These are phyloP conservation scores for Globisporangium nunn DNA, from an alignment of 352 stramenopile species.

Conservation along the genomic window DNA sequence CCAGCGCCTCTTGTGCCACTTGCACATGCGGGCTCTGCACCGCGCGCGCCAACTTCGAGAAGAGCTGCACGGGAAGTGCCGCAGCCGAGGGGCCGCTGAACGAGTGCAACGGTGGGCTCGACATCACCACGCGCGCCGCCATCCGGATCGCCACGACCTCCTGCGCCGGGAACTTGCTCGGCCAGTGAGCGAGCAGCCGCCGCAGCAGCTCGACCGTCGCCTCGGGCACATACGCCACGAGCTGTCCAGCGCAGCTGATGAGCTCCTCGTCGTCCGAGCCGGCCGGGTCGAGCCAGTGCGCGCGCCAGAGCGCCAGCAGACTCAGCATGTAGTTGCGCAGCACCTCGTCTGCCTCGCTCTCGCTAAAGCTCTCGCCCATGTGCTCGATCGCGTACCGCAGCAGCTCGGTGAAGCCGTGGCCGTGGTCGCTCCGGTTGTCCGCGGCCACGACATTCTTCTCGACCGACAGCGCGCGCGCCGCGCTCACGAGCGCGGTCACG, in stretches of 20 bases:
- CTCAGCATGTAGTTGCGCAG: conserved; percentile 65
- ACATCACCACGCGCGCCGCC: conserved; percentile 81
- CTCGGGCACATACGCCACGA: conserved; percentile 76
- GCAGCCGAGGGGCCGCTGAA: conserved; percentile 18
- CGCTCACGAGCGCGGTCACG: conserved; percentile 37
- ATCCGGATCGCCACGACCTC: conserved; percentile 76
- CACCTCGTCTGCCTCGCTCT: conserved; percentile 38
- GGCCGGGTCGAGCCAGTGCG: conserved; percentile 66
- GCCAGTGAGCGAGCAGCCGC: conserved; percentile 56
- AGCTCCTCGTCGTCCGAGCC: conserved; percentile 82
- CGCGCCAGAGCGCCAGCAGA: conserved; percentile 58
- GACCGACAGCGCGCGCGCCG: conserved; percentile 44
- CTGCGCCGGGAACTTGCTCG: conserved; percentile 51
- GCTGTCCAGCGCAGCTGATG: conserved; percentile 74
- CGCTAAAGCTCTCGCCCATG: conserved; percentile 42
- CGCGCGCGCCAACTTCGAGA: conserved; percentile 46
- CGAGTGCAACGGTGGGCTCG: conserved; percentile 50
- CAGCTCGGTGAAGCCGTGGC: conserved; percentile 76
- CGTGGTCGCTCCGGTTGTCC: conserved; percentile 65
- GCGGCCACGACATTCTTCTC: conserved; percentile 48
- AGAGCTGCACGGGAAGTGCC: conserved; percentile 40
- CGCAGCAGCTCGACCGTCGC: conserved; percentile 42
- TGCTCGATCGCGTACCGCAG: conserved; percentile 81
- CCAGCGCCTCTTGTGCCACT: conserved; percentile 73
- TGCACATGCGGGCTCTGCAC: conserved; percentile 57